A percentile compares a stretch with the other conserved stretches of the same genome.
phyloP scores from a whole-genome alignment of 805 yeast species.

The Suhomyces xylopsoci region DNA sequence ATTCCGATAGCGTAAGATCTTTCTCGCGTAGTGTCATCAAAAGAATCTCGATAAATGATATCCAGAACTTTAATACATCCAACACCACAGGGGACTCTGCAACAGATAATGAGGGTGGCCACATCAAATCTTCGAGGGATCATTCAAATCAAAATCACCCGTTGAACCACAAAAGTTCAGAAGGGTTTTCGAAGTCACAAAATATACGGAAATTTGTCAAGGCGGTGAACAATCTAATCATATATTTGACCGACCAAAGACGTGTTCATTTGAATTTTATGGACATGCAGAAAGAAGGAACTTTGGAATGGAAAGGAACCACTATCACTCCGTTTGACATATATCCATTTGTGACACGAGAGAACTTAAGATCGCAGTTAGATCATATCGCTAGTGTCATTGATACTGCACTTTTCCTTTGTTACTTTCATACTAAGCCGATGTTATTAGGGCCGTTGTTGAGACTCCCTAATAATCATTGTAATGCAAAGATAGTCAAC shows the following conservation, averaged over 20 bases:
- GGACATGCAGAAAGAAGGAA: conserved; percentile 21
- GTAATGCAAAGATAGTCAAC: conserved; percentile 64
- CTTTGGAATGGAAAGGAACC: conserved; percentile 45
- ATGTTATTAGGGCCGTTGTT: conserved; percentile 79
- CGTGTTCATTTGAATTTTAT: conserved; percentile 44
- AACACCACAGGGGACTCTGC: conserved; percentile 13
- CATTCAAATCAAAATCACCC: not conserved
- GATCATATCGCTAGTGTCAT: conserved; percentile 45
- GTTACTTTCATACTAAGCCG: conserved; percentile 68
- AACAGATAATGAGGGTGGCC: conserved; percentile 12
- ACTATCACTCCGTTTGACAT: conserved; percentile 42
- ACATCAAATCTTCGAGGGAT: not conserved
- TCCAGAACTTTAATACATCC: conserved; percentile 8
- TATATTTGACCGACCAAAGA: conserved; percentile 52
- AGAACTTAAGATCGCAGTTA: conserved; percentile 20
- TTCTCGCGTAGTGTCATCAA: conserved; percentile 16
- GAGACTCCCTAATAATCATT: conserved; percentile 65
- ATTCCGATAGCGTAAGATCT: conserved; percentile 11
- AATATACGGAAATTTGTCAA: conserved; percentile 26
- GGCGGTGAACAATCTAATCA: conserved; percentile 41
- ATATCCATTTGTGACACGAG: conserved; percentile 27
- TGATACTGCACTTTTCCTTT: conserved; percentile 75
- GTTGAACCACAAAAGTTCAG: not conserved
- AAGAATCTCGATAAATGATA: conserved; percentile 19
- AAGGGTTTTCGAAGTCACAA: conserved; percentile 16